phyloP scores from a whole-genome alignment of 2,329 filamentous ascomycete species.

The Xylaria sp. region DNA sequence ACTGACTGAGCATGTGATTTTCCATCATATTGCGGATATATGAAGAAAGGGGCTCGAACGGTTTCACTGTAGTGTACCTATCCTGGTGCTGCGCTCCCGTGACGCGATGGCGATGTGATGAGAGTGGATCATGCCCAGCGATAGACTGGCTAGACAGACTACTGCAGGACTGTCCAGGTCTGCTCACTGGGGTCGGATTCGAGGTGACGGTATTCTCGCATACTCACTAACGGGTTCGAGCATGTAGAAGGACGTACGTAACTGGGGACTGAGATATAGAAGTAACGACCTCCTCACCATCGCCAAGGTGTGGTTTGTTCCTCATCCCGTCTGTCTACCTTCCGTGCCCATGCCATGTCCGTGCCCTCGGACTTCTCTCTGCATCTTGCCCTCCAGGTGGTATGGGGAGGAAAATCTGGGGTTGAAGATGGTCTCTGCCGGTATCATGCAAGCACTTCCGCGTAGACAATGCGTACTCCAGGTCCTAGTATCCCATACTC shows the following conservation, averaged over 20 bases:
- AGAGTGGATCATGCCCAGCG: constrained; percentile 2
- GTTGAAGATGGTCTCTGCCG: background rate
- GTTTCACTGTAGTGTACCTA: constrained; percentile 24
- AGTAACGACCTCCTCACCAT: constrained; percentile 24
- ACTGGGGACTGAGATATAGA: background rate
- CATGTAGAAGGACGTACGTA: constrained; percentile 5
- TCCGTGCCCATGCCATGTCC: constrained; percentile 8
- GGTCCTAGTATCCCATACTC: constrained; percentile 1
- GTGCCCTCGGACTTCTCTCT: constrained; percentile 12
- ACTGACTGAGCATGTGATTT: background rate
- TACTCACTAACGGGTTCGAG: no score
- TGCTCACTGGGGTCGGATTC: constrained; percentile 12
- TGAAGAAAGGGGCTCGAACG: constrained; percentile 5
- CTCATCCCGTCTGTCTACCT: background rate
- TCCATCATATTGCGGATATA: constrained; percentile 4
- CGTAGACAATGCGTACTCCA: constrained; percentile 16
- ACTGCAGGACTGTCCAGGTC: constrained; percentile 12
- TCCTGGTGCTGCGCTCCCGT: constrained; percentile 12
- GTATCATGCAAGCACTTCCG: constrained; percentile 30
- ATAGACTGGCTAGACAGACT: background rate
- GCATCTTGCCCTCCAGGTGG: background rate
- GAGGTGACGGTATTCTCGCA: background rate
- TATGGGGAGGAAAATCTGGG: constrained; percentile 29
- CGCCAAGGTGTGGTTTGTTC: constrained; percentile 10
- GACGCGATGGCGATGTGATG: constrained; percentile 14